Conservation (phyloP, 345 rosid species). For the Fremontodendron californicum region DNA sequence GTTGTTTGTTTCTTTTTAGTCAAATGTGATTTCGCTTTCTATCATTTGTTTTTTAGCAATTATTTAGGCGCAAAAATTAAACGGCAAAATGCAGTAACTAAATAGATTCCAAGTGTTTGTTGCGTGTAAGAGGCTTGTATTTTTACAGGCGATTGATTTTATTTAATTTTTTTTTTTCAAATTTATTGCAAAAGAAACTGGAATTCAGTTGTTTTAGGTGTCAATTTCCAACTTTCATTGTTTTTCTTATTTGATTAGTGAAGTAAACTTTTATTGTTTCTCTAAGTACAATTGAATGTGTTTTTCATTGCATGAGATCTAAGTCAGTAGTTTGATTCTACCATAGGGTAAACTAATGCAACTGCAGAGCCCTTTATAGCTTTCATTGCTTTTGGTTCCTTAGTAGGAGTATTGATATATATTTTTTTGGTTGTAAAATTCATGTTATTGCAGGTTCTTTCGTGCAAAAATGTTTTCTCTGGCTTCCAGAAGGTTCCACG, state of each 20-base stretch:
- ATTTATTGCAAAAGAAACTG: not conserved
- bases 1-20: not conserved
- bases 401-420: not conserved
- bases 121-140: not conserved
- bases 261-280: not conserved
- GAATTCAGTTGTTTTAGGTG: not conserved
- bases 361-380: not conserved
- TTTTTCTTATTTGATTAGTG: not conserved
- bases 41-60: not conserved
- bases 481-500: slow-evolving; percentile 89
- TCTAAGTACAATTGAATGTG: not conserved
- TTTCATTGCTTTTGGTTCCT: not conserved
- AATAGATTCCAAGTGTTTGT: not conserved
- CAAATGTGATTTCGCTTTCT: not conserved
- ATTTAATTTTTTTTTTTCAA: no score
- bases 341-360: not conserved
- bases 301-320: not conserved
- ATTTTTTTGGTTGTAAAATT: not conserved
- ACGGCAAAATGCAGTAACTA: no score
- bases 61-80: not conserved
- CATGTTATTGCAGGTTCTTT: slow-evolving; percentile 57
- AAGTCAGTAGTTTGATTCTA: not conserved
- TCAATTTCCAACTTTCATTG: not conserved
- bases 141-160: not conserved
- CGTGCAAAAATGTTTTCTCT: slow-evolving; percentile 79